Conservation (phyloP, 1,284 basidiomycete genomes). For the Microbotryum lychnidis-dioicae region DNA sequence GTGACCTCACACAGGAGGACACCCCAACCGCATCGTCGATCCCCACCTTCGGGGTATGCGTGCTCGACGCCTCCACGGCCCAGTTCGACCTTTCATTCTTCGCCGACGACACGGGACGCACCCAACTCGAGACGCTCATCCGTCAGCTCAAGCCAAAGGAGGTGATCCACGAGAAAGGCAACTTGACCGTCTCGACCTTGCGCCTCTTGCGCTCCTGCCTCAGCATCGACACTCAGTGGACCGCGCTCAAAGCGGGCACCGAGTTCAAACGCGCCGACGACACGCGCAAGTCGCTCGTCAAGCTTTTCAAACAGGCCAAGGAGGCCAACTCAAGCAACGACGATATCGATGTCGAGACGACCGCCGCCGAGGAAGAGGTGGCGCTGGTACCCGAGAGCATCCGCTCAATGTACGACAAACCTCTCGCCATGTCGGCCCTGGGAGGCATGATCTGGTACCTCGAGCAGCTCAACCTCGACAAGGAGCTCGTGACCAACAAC, state of each 20-base stretch:
- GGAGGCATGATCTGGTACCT: conserved; percentile 90
- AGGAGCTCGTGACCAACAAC: conserved; percentile 80
- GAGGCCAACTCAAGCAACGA: conserved; percentile 37
- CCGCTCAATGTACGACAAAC: conserved; percentile 57
- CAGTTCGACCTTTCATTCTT: conserved; percentile 89
- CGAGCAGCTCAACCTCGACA: conserved; percentile 84
- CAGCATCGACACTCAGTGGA: conserved; percentile 75
- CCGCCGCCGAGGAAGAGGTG: conserved; percentile 46
- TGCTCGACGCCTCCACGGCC: conserved; percentile 92
- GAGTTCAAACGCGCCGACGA: conserved; percentile 71
- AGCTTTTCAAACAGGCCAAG: conserved; percentile 51
- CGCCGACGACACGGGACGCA: conserved; percentile 84
- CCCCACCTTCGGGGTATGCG: conserved; percentile 72
- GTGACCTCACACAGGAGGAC: conserved; percentile 43
- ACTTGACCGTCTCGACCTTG: conserved; percentile 68
- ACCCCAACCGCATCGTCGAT: conserved; percentile 32
- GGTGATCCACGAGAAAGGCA: conserved; percentile 77
- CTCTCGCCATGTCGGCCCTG: conserved; percentile 66
- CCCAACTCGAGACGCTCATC: conserved; percentile 86
- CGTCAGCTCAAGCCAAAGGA: conserved; percentile 90
- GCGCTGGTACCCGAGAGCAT: conserved; percentile 57
- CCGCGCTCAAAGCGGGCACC: conserved; percentile 61
- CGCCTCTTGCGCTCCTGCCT: conserved; percentile 71
- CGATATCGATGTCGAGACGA: conserved; percentile 6
- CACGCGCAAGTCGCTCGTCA: conserved; percentile 61